Base-by-base conservation (phyloP, 352 stramenopile species). In the Globisporangium polare region DNA sequence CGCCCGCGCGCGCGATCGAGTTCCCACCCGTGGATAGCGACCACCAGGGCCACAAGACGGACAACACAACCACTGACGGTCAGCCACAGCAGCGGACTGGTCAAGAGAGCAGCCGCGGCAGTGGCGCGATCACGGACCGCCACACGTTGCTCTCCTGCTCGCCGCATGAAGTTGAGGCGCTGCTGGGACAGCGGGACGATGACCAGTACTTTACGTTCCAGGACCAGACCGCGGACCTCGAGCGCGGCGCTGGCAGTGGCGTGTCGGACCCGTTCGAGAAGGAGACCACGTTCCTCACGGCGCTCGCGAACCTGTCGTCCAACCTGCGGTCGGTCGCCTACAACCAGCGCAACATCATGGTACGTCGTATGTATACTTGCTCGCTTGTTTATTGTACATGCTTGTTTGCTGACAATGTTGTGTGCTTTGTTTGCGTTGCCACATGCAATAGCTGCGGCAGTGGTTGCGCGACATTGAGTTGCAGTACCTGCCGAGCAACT, bases 401-500 rank as follows among this genome's bases (percentile, higher is more conserved):
- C 47, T 53, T 53, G 7, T 26, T 54, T 55, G 42, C 51, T 59
- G 15, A 53, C 37, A 17, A 26, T 47, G 41, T 41, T 42, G 18
- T 39, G 10, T 15, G 18, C 1, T 52, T 6, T 41, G 7, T 41
- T 37, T 42, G 24, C 46, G 15, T 50, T 27, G 12, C 10, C 22
- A 33, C 29, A 7, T 35, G 5, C 27, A 4, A 6, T 42, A 92
- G 78, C 79, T 94, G 31, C 85, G 82, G 24, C 66, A 72, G 6
- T 92, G 83, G 82, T 62, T 94, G 0, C 62, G 65, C 37, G 83
- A 94, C 43, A 65, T 94, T 22, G 69, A 91, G 49, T 57, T 60
- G 41, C 80, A 89, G 60, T 92, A 83, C 56, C 66, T 92, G 24
- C 85, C 85, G 2, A 92, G 80, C 62, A 88, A 90, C 46, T 88